Conservation (phyloP, 2,329 filamentous ascomycete species). For the Fusarium bulbicola region DNA sequence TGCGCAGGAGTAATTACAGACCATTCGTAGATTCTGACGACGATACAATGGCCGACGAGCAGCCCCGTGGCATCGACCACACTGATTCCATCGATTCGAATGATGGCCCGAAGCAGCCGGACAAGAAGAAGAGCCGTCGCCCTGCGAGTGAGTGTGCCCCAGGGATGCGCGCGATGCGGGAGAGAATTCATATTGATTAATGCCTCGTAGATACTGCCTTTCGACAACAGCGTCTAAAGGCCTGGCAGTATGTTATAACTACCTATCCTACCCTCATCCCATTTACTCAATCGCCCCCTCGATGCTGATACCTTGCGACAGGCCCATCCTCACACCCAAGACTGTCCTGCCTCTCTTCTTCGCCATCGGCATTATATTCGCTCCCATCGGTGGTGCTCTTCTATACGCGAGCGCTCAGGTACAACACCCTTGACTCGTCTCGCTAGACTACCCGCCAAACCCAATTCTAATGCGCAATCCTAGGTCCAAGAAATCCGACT, state of each 20-base stretch:
- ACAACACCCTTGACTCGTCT: slow-evolving; percentile 13
- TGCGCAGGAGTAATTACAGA: not conserved
- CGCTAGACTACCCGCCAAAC: not conserved
- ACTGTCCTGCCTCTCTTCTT: slow-evolving; percentile 94
- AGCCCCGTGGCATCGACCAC: slow-evolving; percentile 54
- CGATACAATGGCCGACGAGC: slow-evolving; percentile 58
- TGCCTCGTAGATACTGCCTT: slow-evolving; percentile 83
- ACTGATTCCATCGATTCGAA: slow-evolving; percentile 65
- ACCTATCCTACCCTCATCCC: slow-evolving; percentile 3
- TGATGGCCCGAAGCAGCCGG: slow-evolving; percentile 62
- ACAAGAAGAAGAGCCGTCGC: slow-evolving; percentile 91
- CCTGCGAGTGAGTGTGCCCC: slow-evolving; percentile 75
- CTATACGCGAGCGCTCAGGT: slow-evolving; percentile 87
- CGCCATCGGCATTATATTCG: slow-evolving; percentile 88
- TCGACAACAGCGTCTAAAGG: slow-evolving; percentile 94
- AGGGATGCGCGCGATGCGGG: slow-evolving; percentile 4
- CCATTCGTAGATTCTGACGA: slow-evolving; percentile 23
- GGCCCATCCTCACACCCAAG: slow-evolving; percentile 94
- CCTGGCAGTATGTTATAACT: slow-evolving; percentile 85
- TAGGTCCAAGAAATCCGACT: slow-evolving; percentile 91
- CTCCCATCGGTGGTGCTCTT: slow-evolving; percentile 87
- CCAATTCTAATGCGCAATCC: slow-evolving; percentile 14
- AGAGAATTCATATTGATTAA: slow-evolving; percentile 28
- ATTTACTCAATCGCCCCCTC: slow-evolving; percentile 3
- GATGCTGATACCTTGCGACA: slow-evolving; percentile 56